Percentiles rank a stretch among this genome's conserved stretches.
These are phyloP conservation scores for Penicillium sp. DNA, from an alignment of 2,329 filamentous ascomycete genomes.

Conservation along the genomic window DNA sequence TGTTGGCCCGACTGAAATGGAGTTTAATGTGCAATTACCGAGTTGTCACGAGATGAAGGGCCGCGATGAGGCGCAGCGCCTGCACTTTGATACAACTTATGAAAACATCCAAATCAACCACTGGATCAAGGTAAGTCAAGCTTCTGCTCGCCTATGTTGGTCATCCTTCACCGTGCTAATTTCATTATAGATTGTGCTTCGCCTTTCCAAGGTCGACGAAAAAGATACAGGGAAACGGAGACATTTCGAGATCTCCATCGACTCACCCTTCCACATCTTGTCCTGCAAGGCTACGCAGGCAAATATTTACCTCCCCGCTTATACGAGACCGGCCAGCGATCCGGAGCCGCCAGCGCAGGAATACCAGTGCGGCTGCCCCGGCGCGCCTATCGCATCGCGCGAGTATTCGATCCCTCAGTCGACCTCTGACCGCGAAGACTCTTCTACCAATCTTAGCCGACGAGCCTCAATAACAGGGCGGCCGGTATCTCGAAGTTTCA, in stretches of 20 bases:
- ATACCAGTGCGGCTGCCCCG: constrained; percentile 63
- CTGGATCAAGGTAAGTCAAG: constrained; percentile 76
- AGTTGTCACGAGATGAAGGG: constrained; percentile 79
- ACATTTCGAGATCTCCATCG: constrained; percentile 94
- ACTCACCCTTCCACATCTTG: constrained; percentile 88
- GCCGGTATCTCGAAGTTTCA: constrained; percentile 35
- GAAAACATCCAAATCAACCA: constrained; percentile 91
- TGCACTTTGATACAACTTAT: constrained; percentile 90
- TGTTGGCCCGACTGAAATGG: constrained; percentile 86
- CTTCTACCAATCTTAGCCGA: constrained; percentile 17
- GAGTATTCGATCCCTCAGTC: constrained; percentile 16
- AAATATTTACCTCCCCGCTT: constrained; percentile 79
- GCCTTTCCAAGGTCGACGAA: constrained; percentile 76
- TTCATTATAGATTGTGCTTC: constrained; percentile 72
- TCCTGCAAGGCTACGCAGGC: constrained; percentile 89
- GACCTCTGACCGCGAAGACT: constrained; percentile 29
- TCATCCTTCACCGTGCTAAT: constrained; percentile 10
- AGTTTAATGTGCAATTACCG: constrained; percentile 87
- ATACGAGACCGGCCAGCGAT: constrained; percentile 55
- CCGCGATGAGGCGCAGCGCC: constrained; percentile 58
- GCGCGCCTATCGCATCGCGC: constrained; percentile 49
- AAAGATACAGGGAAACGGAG: constrained; percentile 72
- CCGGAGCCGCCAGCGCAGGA: constrained; percentile 50
- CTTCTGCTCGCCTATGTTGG: not conserved
- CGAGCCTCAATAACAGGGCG: constrained; percentile 16